Conservation (phyloP, 805 yeast species). For the Ascoidea rubescens region DNA sequence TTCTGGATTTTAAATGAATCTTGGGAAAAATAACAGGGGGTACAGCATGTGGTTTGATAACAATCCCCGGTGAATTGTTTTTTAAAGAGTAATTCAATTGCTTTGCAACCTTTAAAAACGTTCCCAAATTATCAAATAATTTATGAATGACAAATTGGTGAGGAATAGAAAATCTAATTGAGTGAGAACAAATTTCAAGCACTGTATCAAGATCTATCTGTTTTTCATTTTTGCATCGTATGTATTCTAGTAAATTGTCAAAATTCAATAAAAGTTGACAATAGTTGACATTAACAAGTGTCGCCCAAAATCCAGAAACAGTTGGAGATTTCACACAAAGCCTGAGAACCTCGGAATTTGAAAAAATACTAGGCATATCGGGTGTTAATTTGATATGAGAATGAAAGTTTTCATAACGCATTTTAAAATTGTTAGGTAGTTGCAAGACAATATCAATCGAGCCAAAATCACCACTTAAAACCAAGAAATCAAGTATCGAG, state of each 20-base stretch:
- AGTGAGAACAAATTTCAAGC: slow-evolving; percentile 21
- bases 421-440: slow-evolving; percentile 34
- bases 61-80: slow-evolving; percentile 22
- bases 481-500: slow-evolving; percentile 13
- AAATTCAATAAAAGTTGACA: not conserved
- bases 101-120: slow-evolving; percentile 48
- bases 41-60: slow-evolving; percentile 26
- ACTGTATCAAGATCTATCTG: slow-evolving; percentile 13
- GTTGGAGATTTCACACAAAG: slow-evolving; percentile 41
- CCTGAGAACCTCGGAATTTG: slow-evolving; percentile 23
- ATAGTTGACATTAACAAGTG: slow-evolving; percentile 25
- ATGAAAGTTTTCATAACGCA: slow-evolving; percentile 30
- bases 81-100: slow-evolving; percentile 42
- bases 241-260: slow-evolving; percentile 1
- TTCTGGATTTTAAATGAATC: slow-evolving; percentile 38
- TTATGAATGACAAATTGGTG: slow-evolving; percentile 61
- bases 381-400: slow-evolving; percentile 12
- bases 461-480: slow-evolving; percentile 13
- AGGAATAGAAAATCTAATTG: slow-evolving; percentile 48
- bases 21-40: slow-evolving; percentile 37
- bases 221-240: not conserved
- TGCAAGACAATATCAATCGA: slow-evolving; percentile 17
- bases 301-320: slow-evolving; percentile 30
- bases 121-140: slow-evolving; percentile 66
- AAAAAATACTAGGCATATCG: slow-evolving; percentile 12